These are phyloP conservation scores for Euptelea pleiosperma DNA, from an alignment of 164 flowering plant genomes.

Conservation along the genomic window DNA sequence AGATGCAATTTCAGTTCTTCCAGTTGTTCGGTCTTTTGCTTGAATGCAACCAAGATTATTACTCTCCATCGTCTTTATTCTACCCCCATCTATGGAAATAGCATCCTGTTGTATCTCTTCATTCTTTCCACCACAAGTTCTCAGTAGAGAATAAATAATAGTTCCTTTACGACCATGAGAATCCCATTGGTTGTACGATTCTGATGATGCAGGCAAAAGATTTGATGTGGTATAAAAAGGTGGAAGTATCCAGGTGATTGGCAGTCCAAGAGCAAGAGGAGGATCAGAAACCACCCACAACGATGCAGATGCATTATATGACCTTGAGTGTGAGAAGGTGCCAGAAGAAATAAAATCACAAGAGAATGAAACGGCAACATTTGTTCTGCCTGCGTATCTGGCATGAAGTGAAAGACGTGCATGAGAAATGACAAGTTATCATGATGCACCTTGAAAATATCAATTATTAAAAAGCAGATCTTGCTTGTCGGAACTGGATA, in stretches of 20 bases:
- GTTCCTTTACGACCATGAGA: conserved; percentile 45
- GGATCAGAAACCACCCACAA: conserved; percentile 71
- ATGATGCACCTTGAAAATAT: background rate
- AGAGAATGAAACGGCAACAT: conserved; percentile 66
- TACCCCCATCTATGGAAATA: conserved; percentile 57
- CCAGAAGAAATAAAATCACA: conserved; percentile 62
- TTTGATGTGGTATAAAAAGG: conserved; percentile 69
- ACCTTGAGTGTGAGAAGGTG: conserved; percentile 38
- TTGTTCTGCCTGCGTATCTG: conserved; percentile 76
- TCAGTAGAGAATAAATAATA: conserved; percentile 58
- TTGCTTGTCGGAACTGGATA: background rate
- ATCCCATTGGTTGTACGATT: conserved; percentile 39
- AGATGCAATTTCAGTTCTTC: conserved; percentile 71
- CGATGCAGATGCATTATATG: conserved; percentile 55
- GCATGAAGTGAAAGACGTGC: conserved; percentile 11
- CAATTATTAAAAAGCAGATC: background rate
- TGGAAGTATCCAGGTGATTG: conserved; percentile 91
- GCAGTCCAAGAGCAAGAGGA: conserved; percentile 86
- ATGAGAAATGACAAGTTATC: background rate
- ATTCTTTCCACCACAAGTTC: conserved; percentile 34
- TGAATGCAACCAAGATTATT: conserved; percentile 78
- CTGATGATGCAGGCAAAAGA: conserved; percentile 61
- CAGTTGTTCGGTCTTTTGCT: conserved; percentile 68
- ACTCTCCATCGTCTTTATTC: conserved; percentile 56
- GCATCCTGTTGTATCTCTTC: conserved; percentile 36